A percentile compares a stretch with the other conserved stretches of the same genome.
phyloP scores from a whole-genome alignment of 495 filamentous ascomycete species.

The Neurospora africana region DNA sequence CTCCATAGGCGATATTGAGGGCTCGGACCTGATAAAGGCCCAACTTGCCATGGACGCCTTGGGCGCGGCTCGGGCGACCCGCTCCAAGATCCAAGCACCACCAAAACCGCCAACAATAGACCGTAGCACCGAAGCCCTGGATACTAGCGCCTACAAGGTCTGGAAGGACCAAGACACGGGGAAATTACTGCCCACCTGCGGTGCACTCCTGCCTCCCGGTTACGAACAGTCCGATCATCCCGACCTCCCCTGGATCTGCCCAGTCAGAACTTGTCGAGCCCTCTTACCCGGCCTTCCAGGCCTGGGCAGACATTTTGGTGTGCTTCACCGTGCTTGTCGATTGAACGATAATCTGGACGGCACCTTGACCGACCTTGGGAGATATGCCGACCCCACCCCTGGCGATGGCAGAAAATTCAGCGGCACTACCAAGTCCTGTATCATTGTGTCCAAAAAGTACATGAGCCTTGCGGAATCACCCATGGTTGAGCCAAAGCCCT shows the following conservation, averaged over 20 bases:
- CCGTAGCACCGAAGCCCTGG: not conserved
- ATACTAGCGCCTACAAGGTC: not conserved
- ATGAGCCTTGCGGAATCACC: slow-evolving; percentile 8
- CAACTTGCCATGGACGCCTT: not conserved
- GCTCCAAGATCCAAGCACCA: not conserved
- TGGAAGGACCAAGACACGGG: not conserved
- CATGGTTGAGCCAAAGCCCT: not conserved
- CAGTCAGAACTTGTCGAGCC: slow-evolving; percentile 17
- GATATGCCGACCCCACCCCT: slow-evolving; percentile 2
- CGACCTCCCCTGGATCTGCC: slow-evolving; percentile 20
- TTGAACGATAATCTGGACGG: slow-evolving; percentile 20
- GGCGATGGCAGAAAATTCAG: not conserved
- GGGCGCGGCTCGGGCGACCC: not conserved
- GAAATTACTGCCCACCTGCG: not conserved
- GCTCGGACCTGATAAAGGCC: not conserved
- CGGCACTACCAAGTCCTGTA: slow-evolving; percentile 2
- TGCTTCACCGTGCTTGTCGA: slow-evolving; percentile 10
- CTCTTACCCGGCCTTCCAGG: slow-evolving; percentile 10
- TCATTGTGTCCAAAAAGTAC: slow-evolving; percentile 10
- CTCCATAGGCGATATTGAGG: not conserved
- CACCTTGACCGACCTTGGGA: slow-evolving; percentile 15
- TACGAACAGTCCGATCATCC: slow-evolving; percentile 2
- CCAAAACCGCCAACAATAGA: not conserved
- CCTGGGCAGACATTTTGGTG: slow-evolving; percentile 18
- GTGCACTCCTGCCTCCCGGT: not conserved